Conservation (phyloP, 768 basidiomycete genomes). For the Macrolepiota albuminosa region DNA sequence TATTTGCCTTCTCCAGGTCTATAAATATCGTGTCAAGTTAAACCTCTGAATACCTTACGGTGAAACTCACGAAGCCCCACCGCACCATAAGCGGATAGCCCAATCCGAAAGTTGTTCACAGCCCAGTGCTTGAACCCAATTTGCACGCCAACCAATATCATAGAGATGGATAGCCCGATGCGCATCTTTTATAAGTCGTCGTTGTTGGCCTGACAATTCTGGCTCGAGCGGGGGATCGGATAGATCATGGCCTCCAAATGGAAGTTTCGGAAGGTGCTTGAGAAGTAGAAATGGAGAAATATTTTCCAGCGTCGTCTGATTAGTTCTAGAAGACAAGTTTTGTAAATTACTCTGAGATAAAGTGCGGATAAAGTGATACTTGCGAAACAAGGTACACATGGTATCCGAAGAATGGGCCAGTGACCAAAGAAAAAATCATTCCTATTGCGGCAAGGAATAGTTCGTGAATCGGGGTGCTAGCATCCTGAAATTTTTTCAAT, state of each 20-base stretch:
- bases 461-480: constrained; percentile 65
- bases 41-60: not conserved
- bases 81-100: constrained; percentile 49
- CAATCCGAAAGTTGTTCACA: constrained; percentile 49
- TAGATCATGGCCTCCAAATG: constrained; percentile 41
- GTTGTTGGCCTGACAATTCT: constrained; percentile 62
- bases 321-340: constrained; percentile 47
- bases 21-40: constrained; percentile 5
- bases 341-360: not conserved
- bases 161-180: constrained; percentile 60
- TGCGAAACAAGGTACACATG: constrained; percentile 75
- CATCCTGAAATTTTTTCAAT: constrained; percentile 37
- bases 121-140: constrained; percentile 67
- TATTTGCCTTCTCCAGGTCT: constrained; percentile 63
- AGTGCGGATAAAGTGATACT: constrained; percentile 21
- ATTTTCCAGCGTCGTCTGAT: constrained; percentile 81
- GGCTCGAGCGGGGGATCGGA: constrained; percentile 72
- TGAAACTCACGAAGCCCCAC: constrained; percentile 57
- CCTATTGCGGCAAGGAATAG: constrained; percentile 60
- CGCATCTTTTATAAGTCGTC: constrained; percentile 59
- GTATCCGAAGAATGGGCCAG: constrained; percentile 74
- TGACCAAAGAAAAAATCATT: constrained; percentile 52
- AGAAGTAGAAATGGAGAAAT: constrained; percentile 73
- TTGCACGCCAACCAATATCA: constrained; percentile 68
- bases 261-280: constrained; percentile 63